Evolutionary conservation across 1,284 basidiomycete species (phyloP), one percentile per base, ranked within the genome.

Genomic region (Irpex sp.): DNA sequence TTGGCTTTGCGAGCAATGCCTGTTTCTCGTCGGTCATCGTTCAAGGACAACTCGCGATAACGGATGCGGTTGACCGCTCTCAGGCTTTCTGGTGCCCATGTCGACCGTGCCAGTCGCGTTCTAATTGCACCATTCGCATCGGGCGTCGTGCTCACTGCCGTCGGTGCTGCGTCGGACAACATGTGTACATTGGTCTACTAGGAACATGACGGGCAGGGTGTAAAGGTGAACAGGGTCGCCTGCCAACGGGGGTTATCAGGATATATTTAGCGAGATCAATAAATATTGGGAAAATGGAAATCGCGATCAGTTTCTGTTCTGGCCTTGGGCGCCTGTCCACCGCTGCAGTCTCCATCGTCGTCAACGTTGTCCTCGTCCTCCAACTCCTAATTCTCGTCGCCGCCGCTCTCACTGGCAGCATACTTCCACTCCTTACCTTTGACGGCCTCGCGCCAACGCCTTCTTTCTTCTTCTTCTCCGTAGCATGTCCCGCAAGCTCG

Each of bases 401-500:
- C 59, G 64, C 60, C 65, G 11, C 40, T 63, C 55, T 65, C 38
- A 54, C 60, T 66, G 65, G 65, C 65, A 65, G 49, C 59, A 49
- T 31, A 55, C 62, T 65, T 31, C 49, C 64, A 58, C 62, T 66
- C 66, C 37, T 69, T 67, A 64, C 44, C 38, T 60, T 60, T 49
- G 34, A 65, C 65, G 67, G 63, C 65, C 65, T 48, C 48, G 64
- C 56, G 66, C 66, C 68, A 63, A 49, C 60, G 52, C 66, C 64
- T 66, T 68, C 68, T 49, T 66, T 66, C 58, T 44, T 31, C 21
- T 37, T 59, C 15, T 15, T 56, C 58, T 36, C 38, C 60, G 64
- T 64, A 66, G 64, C 58, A 67, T 65, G 67, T 62, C 64, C 58
- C 65, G 68, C 11, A 68, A 64, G 62, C 62, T 65, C 72, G 81